These are phyloP conservation scores for Pythium monospermum DNA, from an alignment of 352 stramenopile genomes.

Conservation along the genomic window DNA sequence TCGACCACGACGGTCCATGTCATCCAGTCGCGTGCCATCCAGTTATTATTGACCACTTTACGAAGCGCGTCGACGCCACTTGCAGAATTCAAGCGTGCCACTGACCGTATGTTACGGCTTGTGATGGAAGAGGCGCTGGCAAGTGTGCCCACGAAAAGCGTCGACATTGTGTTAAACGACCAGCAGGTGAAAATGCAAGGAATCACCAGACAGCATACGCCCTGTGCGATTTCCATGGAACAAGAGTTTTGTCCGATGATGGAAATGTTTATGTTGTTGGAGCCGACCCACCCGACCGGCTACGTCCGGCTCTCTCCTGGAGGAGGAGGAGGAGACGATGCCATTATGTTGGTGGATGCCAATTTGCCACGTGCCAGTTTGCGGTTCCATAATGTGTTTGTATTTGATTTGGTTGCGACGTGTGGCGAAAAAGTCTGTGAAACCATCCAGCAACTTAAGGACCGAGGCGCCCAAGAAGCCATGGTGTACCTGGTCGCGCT, in stretches of 20 bases:
- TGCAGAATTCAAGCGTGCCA: conserved; percentile 30
- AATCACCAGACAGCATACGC: conserved; percentile 6
- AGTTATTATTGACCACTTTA: conserved; percentile 16
- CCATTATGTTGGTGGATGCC: conserved; percentile 6
- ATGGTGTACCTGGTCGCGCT: conserved; percentile 42
- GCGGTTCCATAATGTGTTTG: conserved; percentile 45
- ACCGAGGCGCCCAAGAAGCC: conserved; percentile 32
- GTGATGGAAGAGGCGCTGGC: conserved; percentile 37
- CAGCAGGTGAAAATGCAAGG: conserved; percentile 6
- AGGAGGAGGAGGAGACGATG: background rate
- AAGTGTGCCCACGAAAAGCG: conserved; percentile 8
- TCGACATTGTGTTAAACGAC: conserved; percentile 9
- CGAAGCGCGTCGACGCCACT: background rate
- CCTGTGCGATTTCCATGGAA: conserved; percentile 22
- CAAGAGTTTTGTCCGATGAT: conserved; percentile 16
- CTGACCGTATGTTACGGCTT: conserved; percentile 42
- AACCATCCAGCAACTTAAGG: conserved; percentile 30
- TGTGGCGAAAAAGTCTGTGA: conserved; percentile 26
- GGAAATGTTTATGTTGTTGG: conserved; percentile 20
- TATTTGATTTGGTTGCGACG: conserved; percentile 36
- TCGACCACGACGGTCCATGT: background rate
- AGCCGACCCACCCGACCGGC: conserved; percentile 17
- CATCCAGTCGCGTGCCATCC: conserved; percentile 8
- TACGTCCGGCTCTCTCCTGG: conserved; percentile 16
- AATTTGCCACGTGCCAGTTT: conserved; percentile 24